Conservation (phyloP, 2,329 filamentous ascomycete species). For the Boeremia lycopersici region DNA sequence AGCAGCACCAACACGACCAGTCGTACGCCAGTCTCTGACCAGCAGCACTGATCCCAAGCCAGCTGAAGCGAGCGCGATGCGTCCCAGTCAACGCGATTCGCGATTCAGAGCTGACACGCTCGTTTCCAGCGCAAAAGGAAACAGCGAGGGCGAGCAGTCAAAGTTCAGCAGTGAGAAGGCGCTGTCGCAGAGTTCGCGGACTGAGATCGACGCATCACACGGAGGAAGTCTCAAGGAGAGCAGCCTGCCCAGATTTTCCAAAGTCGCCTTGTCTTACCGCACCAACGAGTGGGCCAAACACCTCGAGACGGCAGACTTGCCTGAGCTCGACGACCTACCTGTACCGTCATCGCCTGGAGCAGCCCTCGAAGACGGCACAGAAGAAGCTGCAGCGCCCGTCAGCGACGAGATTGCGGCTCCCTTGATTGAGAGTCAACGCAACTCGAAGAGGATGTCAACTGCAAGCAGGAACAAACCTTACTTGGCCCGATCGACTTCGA, state of each 20-base stretch:
- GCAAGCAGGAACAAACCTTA: conserved; percentile 28
- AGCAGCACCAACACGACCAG: neutral
- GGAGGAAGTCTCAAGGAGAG: conserved; percentile 53
- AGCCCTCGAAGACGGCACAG: conserved; percentile 43
- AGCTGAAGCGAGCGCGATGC: conserved; percentile 14
- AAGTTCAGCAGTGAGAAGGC: conserved; percentile 51
- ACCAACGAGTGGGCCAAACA: conserved; percentile 98
- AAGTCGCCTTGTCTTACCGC: conserved; percentile 79
- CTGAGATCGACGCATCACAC: conserved; percentile 47
- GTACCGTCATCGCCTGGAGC: conserved; percentile 53
- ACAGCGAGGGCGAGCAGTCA: conserved; percentile 28
- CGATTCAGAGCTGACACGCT: conserved; percentile 29
- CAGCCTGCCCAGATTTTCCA: conserved; percentile 73
- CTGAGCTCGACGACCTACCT: conserved; percentile 67
- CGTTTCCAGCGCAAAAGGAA: conserved; percentile 24
- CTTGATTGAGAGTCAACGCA: conserved; percentile 22
- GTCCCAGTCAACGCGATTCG: conserved; percentile 15
- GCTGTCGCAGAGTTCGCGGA: conserved; percentile 30
- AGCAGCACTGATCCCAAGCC: conserved; percentile 43
- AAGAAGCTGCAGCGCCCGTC: conserved; percentile 63
- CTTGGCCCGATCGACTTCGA: conserved; percentile 30
- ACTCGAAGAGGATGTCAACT: conserved; percentile 33
- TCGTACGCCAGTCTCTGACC: conserved; percentile 29
- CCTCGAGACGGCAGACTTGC: conserved; percentile 75
- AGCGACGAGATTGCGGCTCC: conserved; percentile 36